Conservation (phyloP, 495 filamentous ascomycete species). For the Aeminium ludgeri region DNA sequence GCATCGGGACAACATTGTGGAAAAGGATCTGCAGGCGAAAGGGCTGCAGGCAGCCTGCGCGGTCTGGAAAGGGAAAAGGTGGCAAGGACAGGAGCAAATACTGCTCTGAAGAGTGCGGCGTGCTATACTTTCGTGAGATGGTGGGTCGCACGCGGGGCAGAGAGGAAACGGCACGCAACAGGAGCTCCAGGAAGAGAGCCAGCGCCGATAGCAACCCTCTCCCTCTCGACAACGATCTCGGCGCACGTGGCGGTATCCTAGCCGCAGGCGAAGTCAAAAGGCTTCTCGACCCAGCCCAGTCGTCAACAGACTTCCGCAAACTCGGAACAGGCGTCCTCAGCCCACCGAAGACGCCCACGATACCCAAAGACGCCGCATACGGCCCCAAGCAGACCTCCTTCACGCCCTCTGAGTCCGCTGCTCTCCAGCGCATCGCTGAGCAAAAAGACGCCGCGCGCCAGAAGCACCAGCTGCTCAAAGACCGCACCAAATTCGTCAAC, state of each 20-base stretch:
- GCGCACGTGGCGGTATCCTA: constrained; percentile 41
- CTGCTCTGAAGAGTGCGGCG: constrained; percentile 49
- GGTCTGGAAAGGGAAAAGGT: constrained; percentile 28
- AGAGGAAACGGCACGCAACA: constrained; percentile 5
- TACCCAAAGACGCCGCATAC: not conserved
- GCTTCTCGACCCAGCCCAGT: constrained; percentile 30
- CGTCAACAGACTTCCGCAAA: constrained; percentile 36
- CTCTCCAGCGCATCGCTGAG: constrained; percentile 15
- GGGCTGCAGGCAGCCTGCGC: constrained; percentile 45
- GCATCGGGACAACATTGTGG: constrained; percentile 43
- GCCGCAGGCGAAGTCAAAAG: constrained; percentile 40
- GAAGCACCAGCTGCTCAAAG: constrained; percentile 23
- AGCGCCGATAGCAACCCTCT: constrained; percentile 16
- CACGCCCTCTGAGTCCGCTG: constrained; percentile 15
- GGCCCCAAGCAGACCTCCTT: constrained; percentile 2
- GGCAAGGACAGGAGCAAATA: constrained; percentile 38
- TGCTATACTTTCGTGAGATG: constrained; percentile 37
- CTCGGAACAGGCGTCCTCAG: constrained; percentile 36
- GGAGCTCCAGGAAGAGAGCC: constrained; percentile 9
- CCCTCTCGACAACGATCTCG: constrained; percentile 30
- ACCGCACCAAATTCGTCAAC: constrained; percentile 25
- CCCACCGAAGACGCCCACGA: constrained; percentile 21
- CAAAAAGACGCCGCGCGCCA: constrained; percentile 19
- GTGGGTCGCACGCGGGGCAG: constrained; percentile 9
- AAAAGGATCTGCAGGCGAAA: constrained; percentile 49